Percentiles rank a stretch among this genome's conserved stretches.
phyloP scores from a whole-genome alignment of 2,329 filamentous ascomycete species.

The Fusarium phyllophilum region DNA sequence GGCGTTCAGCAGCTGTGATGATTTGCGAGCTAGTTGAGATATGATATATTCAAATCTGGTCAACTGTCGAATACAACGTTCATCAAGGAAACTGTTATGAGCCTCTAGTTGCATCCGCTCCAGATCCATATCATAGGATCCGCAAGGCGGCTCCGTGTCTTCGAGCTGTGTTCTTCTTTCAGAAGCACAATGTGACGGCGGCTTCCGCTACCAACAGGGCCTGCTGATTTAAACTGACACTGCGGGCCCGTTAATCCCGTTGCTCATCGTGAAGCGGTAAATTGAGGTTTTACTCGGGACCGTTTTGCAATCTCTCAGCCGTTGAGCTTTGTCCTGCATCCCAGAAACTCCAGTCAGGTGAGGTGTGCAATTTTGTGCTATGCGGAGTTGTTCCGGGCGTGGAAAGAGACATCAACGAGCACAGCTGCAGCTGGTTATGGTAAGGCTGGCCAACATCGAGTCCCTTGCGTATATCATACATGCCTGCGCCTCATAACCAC shows the following conservation, averaged over 20 bases:
- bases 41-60: slow-evolving; percentile 14
- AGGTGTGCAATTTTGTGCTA: slow-evolving; percentile 20
- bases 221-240: slow-evolving; percentile 29
- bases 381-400: slow-evolving; percentile 31
- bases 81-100: slow-evolving; percentile 7
- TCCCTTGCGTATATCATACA: slow-evolving; percentile 38
- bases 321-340: slow-evolving; percentile 1
- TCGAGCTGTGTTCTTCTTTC: slow-evolving; percentile 20
- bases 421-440: slow-evolving; percentile 12
- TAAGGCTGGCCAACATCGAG: slow-evolving; percentile 15
- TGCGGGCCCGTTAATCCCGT: slow-evolving; percentile 37
- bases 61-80: slow-evolving; percentile 15
- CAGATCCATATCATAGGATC: slow-evolving; percentile 30
- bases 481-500: slow-evolving; percentile 13
- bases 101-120: slow-evolving; percentile 25
- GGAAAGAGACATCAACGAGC: slow-evolving; percentile 10
- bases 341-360: neutral
- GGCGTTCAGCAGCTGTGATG: neutral
- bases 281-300: slow-evolving; percentile 17
- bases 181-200: slow-evolving; percentile 29
- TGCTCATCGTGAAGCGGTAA: slow-evolving; percentile 29
- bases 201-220: slow-evolving; percentile 36
- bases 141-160: slow-evolving; percentile 39
- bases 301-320: slow-evolving; percentile 16
- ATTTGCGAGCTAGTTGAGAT: neutral